Evolutionary conservation across 192 early-diverging fungal species (phyloP).

Genomic region (Chytriomyces sp.): DNA sequence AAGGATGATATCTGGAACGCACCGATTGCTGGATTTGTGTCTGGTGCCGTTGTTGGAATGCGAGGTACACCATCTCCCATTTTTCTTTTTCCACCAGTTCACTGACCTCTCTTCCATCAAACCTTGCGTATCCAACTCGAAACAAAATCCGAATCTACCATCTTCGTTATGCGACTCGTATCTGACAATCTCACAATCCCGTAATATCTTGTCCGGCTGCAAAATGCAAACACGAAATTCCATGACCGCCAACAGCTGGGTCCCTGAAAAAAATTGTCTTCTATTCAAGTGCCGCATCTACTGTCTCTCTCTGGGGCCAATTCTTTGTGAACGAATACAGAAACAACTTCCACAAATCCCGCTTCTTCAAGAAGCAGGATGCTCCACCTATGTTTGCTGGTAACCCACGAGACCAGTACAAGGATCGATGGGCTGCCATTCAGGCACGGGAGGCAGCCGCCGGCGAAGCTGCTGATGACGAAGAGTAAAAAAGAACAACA

Average conservation of each 20-base stretch:
- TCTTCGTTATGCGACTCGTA: neutral
- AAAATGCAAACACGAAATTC: conserved; percentile 5
- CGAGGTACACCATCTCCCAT: conserved; percentile 3
- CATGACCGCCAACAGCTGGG: conserved; percentile 11
- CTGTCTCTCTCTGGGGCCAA: conserved; percentile 19
- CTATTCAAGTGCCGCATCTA: conserved; percentile 9
- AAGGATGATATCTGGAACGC: conserved; percentile 42
- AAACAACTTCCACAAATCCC: neutral
- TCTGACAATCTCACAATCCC: neutral
- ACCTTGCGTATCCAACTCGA: neutral
- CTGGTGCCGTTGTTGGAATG: conserved; percentile 27
- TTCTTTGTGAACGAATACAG: conserved; percentile 20
- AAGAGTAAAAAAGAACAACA: neutral
- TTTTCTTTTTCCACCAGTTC: neutral
- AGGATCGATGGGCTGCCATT: conserved; percentile 29
- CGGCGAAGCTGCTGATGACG: neutral
- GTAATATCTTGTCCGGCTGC: neutral
- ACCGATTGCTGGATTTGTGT: conserved; percentile 24
- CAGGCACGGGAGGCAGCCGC: conserved; percentile 25
- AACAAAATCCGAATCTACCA: neutral
- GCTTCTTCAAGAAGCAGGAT: conserved; percentile 10
- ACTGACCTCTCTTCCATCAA: neutral
- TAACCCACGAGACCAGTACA: conserved; percentile 29
- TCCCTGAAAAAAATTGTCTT: conserved; percentile 23
- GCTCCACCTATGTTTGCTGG: conserved; percentile 8